phyloP scores from a whole-genome alignment of 108 stramenopile species.

The Aurantiochytrium sp. region DNA sequence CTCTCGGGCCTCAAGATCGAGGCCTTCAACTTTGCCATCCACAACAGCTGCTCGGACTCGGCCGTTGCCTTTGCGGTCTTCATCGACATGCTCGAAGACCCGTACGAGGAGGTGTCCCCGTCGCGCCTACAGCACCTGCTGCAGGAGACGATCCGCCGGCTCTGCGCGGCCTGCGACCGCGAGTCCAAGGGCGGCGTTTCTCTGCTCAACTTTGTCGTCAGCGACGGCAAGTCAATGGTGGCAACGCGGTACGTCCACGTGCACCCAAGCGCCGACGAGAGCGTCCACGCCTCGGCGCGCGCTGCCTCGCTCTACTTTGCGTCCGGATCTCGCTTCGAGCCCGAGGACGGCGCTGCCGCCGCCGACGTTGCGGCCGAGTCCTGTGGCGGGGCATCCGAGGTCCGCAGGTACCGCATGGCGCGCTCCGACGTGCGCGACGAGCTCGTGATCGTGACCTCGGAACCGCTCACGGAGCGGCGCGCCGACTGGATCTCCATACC shows the following conservation, averaged over 20 bases:
- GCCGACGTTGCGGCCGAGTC: not conserved
- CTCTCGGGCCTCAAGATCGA: conserved; percentile 38
- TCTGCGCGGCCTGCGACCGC: conserved; percentile 26
- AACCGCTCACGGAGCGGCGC: conserved; percentile 29
- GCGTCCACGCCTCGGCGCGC: not conserved
- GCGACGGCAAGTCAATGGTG: conserved; percentile 52
- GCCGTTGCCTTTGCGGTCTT: conserved; percentile 52
- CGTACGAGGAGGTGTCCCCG: conserved; percentile 25
- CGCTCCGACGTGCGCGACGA: conserved; percentile 21
- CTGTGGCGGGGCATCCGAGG: not conserved
- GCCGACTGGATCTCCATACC: conserved; percentile 38
- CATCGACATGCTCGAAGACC: conserved; percentile 39
- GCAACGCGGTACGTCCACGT: conserved; percentile 45
- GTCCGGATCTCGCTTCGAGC: conserved; percentile 25
- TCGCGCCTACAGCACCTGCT: conserved; percentile 8
- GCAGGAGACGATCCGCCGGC: conserved; percentile 36
- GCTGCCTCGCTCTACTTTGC: conserved; percentile 38
- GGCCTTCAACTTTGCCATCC: conserved; percentile 38
- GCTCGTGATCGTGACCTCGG: conserved; percentile 34
- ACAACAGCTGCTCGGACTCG: conserved; percentile 46
- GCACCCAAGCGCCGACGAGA: not conserved
- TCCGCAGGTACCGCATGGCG: conserved; percentile 32
- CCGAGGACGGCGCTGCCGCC: not conserved
- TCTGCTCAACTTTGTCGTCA: conserved; percentile 48
- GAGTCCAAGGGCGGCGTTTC: not conserved